Conservation (phyloP, 371 early-diverging fungal genomes). For the Smittium culicis region DNA sequence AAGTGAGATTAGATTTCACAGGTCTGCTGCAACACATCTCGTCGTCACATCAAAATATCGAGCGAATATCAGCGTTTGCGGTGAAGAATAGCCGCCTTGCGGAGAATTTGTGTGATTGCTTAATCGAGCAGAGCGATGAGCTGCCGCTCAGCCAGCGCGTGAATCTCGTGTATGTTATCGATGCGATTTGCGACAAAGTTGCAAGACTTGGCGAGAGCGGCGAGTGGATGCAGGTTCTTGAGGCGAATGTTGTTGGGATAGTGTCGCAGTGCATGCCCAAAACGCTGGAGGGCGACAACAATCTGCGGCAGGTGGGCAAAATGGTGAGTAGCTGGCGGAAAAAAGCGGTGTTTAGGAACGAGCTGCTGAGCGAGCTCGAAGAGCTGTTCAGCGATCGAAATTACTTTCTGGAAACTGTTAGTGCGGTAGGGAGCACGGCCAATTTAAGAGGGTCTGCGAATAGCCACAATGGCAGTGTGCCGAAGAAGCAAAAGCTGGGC, state of each 20-base stretch:
- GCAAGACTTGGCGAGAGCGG: slow-evolving; percentile 34
- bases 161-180: slow-evolving; percentile 60
- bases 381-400: no score
- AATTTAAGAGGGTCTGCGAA: no score
- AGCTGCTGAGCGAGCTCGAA: slow-evolving; percentile 11
- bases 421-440: no score
- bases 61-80: slow-evolving; percentile 51
- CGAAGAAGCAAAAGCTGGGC: no score
- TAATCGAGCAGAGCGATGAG: slow-evolving; percentile 54
- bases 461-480: no score
- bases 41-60: slow-evolving; percentile 58
- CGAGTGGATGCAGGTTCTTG: slow-evolving; percentile 45
- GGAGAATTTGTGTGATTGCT: slow-evolving; percentile 61
- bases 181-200: slow-evolving; percentile 48
- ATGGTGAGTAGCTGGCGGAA: slow-evolving; percentile 28
- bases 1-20: slow-evolving; percentile 51
- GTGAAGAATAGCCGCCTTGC: slow-evolving; percentile 44
- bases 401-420: no score
- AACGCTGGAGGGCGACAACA: slow-evolving; percentile 49
- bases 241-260: slow-evolving; percentile 38
- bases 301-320: slow-evolving; percentile 51
- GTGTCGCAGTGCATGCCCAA: slow-evolving; percentile 46
- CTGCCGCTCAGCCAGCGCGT: slow-evolving; percentile 36
- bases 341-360: slow-evolving; percentile 12
- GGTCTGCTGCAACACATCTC: slow-evolving; percentile 50